Evolutionary conservation across 1,284 basidiomycete species (phyloP), one percentile per base, ranked within the genome.

Genomic region (Cryptococcus hybrid): DNA sequence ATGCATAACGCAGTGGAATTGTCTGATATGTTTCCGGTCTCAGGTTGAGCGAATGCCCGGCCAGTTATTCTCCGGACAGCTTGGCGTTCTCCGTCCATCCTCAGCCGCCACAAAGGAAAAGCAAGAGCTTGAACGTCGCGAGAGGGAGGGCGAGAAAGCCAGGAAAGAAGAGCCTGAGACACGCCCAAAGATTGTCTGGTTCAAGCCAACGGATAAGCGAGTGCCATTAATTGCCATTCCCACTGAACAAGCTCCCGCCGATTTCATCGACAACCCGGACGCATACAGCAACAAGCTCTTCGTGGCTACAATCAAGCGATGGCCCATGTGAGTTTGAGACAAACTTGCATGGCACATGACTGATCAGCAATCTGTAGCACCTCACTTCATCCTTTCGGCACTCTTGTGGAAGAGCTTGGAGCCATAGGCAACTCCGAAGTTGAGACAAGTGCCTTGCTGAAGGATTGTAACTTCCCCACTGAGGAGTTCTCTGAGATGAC

Each of bases 91-190:
- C 18, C 90, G 96, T 39, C 96, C 96, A 4, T 96, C 92, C 9
- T 96, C 93, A 52, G 95, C 93, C 51, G 96, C 95, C 3, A 99
- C 96, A 49, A 98, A 99, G 80, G 96, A 99, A 81, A 99, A 98
- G 80, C 95, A 99, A 77, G 95, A 99, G 69, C 92, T 95, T 45
- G 96, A 99, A 78, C 86, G 95, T 47, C 87, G 92, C 55, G 92
- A 97, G 78, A 88, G 96, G 51, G 95, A 97, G 74, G 93, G 93
- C 52, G 92, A 94, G 73, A 48, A 59, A 24, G 58, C 54, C 7
- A 57, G 54, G 49, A 53, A 46, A 47, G 72, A 73, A n/a, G 88
- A 87, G 6, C 85, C 89, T 50, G 90, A 92, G 77, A 71, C 75
- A 42, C 88, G 94, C 46, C 96, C 95, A 65, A 99, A 97, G 84